Evolutionary conservation across 139 green algal species (phyloP).

Genomic region (Volvox africanus): DNA sequence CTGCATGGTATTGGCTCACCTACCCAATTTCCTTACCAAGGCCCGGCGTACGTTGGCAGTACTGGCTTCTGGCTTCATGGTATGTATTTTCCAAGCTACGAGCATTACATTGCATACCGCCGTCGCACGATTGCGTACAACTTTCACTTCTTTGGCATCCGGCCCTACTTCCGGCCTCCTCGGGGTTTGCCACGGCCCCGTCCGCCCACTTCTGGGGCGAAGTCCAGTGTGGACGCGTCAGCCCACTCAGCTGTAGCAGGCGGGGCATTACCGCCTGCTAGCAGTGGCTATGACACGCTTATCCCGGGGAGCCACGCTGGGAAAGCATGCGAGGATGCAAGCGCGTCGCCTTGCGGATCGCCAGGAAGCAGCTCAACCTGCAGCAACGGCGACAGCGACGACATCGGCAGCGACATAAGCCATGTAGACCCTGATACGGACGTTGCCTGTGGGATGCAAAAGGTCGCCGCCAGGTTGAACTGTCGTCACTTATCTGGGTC

Average conservation of each 20-base stretch:
- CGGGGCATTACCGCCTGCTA: background rate
- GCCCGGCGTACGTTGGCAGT: background rate
- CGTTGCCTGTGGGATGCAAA: background rate
- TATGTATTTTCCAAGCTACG: background rate
- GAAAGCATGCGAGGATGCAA: background rate
- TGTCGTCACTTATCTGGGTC: background rate
- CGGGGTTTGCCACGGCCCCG: background rate
- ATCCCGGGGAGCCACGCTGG: background rate
- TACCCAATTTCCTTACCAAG: background rate
- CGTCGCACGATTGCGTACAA: conserved; percentile 23
- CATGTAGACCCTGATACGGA: background rate
- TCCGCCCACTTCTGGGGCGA: background rate
- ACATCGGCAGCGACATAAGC: background rate
- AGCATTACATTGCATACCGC: conserved; percentile 16
- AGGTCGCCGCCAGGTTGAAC: background rate
- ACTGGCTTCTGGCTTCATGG: conserved; percentile 18
- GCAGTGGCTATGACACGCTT: background rate
- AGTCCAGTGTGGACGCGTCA: too few species aligned
- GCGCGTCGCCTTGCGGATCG: background rate
- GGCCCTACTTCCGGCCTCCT: conserved; percentile 4
- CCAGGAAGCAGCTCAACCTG: conserved; percentile 2
- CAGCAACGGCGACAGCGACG: conserved; percentile 22
- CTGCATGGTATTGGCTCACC: background rate
- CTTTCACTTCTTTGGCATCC: conserved; percentile 30
- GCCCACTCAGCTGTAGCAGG: background rate